A percentile compares a stretch with the other conserved stretches of the same genome.
These are phyloP conservation scores for Rhynchosporium graminicola DNA, from an alignment of 2,329 filamentous ascomycete species.

Conservation along the genomic window DNA sequence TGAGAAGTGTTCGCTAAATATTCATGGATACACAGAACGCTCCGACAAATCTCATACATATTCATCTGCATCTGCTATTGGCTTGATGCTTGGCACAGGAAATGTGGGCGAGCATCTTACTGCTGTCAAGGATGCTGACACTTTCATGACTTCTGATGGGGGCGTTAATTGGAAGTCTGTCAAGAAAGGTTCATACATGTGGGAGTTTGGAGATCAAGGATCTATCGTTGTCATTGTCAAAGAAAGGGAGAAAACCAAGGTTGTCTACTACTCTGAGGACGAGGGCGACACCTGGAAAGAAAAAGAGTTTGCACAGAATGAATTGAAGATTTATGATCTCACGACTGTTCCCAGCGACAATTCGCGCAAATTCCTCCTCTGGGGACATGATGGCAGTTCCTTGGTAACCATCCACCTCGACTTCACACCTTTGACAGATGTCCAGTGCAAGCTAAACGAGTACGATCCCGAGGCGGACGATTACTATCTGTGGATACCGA, in stretches of 20 bases:
- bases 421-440: slow-evolving; percentile 77
- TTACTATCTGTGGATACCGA: slow-evolving; percentile 85
- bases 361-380: slow-evolving; percentile 88
- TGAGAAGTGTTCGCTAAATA: slow-evolving; percentile 78
- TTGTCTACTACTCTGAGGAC: slow-evolving; percentile 75
- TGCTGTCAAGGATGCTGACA: slow-evolving; percentile 63
- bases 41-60: slow-evolving; percentile 80
- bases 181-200: slow-evolving; percentile 86
- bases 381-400: slow-evolving; percentile 64
- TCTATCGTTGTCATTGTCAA: slow-evolving; percentile 87
- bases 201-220: slow-evolving; percentile 95
- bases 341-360: slow-evolving; percentile 87
- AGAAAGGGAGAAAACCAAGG: slow-evolving; percentile 66
- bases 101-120: slow-evolving; percentile 70
- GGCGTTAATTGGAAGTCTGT: slow-evolving; percentile 84
- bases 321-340: slow-evolving; percentile 75
- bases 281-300: slow-evolving; percentile 79
- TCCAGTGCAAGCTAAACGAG: slow-evolving; percentile 70
- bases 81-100: slow-evolving; percentile 86
- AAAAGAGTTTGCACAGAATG: slow-evolving; percentile 70
- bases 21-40: slow-evolving; percentile 95
- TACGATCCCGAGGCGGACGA: slow-evolving; percentile 61
- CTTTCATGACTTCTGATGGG: slow-evolving; percentile 89
- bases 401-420: slow-evolving; percentile 81
- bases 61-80: slow-evolving; percentile 84